Evolutionary conservation across 352 stramenopile genomes (phyloP), one percentile per base, ranked within the genome.

Genomic region (Globisporangium orthogonon): DNA sequence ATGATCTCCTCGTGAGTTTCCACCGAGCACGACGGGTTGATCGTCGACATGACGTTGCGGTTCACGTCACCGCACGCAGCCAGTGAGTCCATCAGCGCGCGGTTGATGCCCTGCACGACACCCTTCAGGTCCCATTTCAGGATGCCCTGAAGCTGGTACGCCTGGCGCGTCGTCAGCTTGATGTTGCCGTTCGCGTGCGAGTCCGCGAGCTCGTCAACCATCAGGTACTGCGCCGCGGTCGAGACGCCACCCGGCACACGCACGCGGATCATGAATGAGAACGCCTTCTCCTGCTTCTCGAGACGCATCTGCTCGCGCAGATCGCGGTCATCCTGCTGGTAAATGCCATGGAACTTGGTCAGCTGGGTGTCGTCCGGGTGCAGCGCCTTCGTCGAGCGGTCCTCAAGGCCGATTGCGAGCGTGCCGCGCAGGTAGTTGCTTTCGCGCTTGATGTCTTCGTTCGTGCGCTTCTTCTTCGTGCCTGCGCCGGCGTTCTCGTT

Each of bases 291-390:
- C 58, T 92, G 76, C 62, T 90, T 88, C 63, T 88, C 67, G 14
- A 81, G 58, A 33, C 79, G 77, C 78, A 87, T 90, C 60, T 88
- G 75, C 53, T 90, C 77, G 41, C 79, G 77, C 56, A 87, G 55
- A 23, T 98, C 94, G 50, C 96, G 88, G 74, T 98, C 82, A 58
- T 98, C 95, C 74, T 99, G 95, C 83, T 98, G 90, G 76, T 99
- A 99, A 52, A 96, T 98, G 35, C 96, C 96, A 68, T 99, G 96
- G 75, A 98, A 99, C 76, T 99, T 99, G 44, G 80, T 91, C 33
- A 94, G 66, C 69, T 94, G 82, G 33, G 74, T 87, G 52, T 91
- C 82, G 29, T 91, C 82, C 13, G 78, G 47, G 29, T 65, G 53
- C 41, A 94, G 69, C 54, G 78, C 76, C 66, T 88, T 88, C 39